Evolutionary conservation across 2,329 filamentous ascomycete genomes (phyloP), one percentile per base, ranked within the genome.

Genomic region (Arthrobotrys megalospora): DNA sequence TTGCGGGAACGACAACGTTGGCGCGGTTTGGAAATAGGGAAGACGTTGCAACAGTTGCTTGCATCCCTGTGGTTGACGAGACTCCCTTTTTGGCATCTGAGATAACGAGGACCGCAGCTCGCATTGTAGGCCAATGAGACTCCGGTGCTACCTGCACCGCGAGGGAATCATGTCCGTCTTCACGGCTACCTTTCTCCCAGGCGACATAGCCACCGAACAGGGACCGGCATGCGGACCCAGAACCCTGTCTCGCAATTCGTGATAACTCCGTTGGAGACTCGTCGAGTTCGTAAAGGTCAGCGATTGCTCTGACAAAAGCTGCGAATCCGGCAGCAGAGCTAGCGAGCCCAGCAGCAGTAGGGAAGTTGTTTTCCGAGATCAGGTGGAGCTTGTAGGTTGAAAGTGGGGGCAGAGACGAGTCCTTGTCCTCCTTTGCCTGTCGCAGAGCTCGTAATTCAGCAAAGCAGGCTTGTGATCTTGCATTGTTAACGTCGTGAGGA

Each of bases 321-420:
- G 90, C 90, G 80, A 92, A 91, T 4, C 90, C 90, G 0, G 90
- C 90, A 0, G 90, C 91, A 0, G 90, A 92, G 16, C 89, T 91
- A 3, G 91, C 91, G 14, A 99, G 90, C 6, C 96, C 96, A 3
- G 96, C 96, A 28, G 96, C 96, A 1, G 96, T 99, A 80, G 96
- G 96, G 88, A 99, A 99, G 88, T 99, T 99, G 89, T 99, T 99
- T 87, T 96, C 92, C 72, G 93, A 96, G 71, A 97, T 94, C 81
- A 99, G 91, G 82, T 91, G 92, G 79, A 99, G 90, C 38, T 92
- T 90, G 82, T 92, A 87, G 64, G 87, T 84, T 10, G 93, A 92
- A 72, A 99, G 90, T 85, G 92, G 93, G 50, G 95, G 93, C n/a
- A 97, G 88, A 21, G 90, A 90, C 0, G 90, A 82, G 84, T 97